phyloP scores from a whole-genome alignment of 2,329 filamentous ascomycete species.

The Hypocreales sp. region DNA sequence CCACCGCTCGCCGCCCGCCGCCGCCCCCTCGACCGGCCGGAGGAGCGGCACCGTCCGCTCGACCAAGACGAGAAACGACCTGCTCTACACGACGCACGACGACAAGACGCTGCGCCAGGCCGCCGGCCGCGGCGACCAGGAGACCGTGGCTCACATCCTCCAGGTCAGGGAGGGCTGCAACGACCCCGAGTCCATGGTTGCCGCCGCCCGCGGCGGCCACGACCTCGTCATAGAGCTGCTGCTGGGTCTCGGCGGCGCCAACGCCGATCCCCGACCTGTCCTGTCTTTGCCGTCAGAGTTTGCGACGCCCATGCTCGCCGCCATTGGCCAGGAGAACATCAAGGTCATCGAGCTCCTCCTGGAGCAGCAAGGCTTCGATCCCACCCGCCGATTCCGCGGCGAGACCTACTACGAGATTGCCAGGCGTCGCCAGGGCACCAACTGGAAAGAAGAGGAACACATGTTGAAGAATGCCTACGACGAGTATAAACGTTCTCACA shows the following conservation, averaged over 20 bases:
- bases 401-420: constrained; percentile 82
- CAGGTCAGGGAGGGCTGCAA: constrained; percentile 45
- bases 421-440: constrained; percentile 64
- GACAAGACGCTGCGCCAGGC: constrained; percentile 45
- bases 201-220: constrained; percentile 83
- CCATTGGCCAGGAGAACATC: constrained; percentile 78
- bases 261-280: constrained; percentile 54
- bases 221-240: constrained; percentile 72
- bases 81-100: constrained; percentile 47
- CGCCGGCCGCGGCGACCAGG: constrained; percentile 44
- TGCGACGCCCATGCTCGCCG: constrained; percentile 84
- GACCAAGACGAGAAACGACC: constrained; percentile 48
- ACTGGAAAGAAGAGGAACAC: constrained; percentile 79
- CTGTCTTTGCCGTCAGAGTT: constrained; percentile 47
- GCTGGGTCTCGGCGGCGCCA: constrained; percentile 49
- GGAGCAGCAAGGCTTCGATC: constrained; percentile 65
- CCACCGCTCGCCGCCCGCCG: constrained; percentile 35
- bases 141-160: constrained; percentile 44
- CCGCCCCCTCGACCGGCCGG: constrained; percentile 22
- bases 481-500: constrained; percentile 38
- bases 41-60: constrained; percentile 40
- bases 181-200: constrained; percentile 78
- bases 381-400: constrained; percentile 60
- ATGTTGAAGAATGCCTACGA: constrained; percentile 65
- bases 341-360: constrained; percentile 72